Base-by-base conservation (phyloP, 495 filamentous ascomycete genomes). In the Penicillium arizonense region DNA sequence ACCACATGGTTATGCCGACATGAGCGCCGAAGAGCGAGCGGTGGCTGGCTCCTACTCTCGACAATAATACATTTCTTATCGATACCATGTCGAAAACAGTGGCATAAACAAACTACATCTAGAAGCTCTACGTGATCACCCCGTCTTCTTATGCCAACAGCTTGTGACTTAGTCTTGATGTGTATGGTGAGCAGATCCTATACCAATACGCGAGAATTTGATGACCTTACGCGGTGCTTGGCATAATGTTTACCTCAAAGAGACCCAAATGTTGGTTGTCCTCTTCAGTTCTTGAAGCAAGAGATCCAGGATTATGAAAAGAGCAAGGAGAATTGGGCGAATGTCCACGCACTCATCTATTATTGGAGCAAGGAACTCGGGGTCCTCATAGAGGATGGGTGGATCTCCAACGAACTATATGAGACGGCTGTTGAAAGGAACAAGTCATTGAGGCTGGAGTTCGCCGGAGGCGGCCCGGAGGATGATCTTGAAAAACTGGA, bases 301-400 rank as follows among this genome's bases (percentile, higher is more conserved):
- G 56, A 67, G 50, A 5, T n/a, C n/a, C n/a, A n/a, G n/a, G n/a
- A n/a, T n/a, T n/a, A n/a, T n/a, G n/a, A n/a, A n/a, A n/a, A n/a
- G n/a, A n/a, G n/a, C n/a, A n/a, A 48, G 6, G 11, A n/a, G 13
- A 44, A 60, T 8, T 65, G 62, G 58, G 52, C 48, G 32, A 52
- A 58, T 28, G 41, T 57, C 20, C 62, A 61, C 44, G 39, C 0
- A 1, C 50, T 65, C 20, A 55, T 65, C 40, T 44, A 55, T 8
- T 44, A 65, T 14, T 63, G 62, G 53, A 59, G 59, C 12, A 38
- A 59, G 37, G 53, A 62, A 47, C 46, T 63, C 4, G 56, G 59
- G 1, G 56, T 44, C 4, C 47, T 61, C 2, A 53, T 47, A 34
- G 53, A 64, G 32, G 57, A 61, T 42, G 59, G 59, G 1, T 63